Percentiles rank a stretch among this genome's conserved stretches.
phyloP scores from a whole-genome alignment of 2,329 filamentous ascomycete species.

The Penicillium sp. region DNA sequence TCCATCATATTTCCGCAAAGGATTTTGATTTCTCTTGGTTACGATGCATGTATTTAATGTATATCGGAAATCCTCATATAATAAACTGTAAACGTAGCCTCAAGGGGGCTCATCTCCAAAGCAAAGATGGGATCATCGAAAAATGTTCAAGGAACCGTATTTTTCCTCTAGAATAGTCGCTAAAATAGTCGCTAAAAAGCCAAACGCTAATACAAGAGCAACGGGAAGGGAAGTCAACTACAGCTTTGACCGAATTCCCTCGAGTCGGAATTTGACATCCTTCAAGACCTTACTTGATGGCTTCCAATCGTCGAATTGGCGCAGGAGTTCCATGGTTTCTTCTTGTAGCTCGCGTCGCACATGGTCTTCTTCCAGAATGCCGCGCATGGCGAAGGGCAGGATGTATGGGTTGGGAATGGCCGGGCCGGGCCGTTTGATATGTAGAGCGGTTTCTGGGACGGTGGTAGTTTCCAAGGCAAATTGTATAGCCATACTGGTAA shows the following conservation, averaged over 20 bases:
- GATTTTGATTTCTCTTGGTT: not conserved
- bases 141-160: slow-evolving; percentile 1
- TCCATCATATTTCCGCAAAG: not conserved
- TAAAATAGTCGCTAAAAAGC: slow-evolving; percentile 3
- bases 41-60: slow-evolving; percentile 1
- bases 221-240: slow-evolving; percentile 26
- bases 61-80: slow-evolving; percentile 2
- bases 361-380: slow-evolving; percentile 83
- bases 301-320: slow-evolving; percentile 89
- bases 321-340: slow-evolving; percentile 74
- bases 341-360: slow-evolving; percentile 73
- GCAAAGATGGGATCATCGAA: not conserved
- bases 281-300: slow-evolving; percentile 84
- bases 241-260: slow-evolving; percentile 83
- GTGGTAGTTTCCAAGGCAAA: slow-evolving; percentile 68
- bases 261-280: slow-evolving; percentile 90
- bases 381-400: slow-evolving; percentile 91
- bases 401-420: slow-evolving; percentile 71
- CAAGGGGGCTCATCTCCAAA: not conserved
- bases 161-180: slow-evolving; percentile 7
- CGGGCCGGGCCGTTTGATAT: slow-evolving; percentile 48
- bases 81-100: not conserved
- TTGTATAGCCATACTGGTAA: slow-evolving; percentile 58
- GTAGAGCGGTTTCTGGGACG: slow-evolving; percentile 46
- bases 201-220: slow-evolving; percentile 1